Evolutionary conservation across 2,329 filamentous ascomycete genomes (phyloP).

Genomic region (Stromatinia cepivora): DNA sequence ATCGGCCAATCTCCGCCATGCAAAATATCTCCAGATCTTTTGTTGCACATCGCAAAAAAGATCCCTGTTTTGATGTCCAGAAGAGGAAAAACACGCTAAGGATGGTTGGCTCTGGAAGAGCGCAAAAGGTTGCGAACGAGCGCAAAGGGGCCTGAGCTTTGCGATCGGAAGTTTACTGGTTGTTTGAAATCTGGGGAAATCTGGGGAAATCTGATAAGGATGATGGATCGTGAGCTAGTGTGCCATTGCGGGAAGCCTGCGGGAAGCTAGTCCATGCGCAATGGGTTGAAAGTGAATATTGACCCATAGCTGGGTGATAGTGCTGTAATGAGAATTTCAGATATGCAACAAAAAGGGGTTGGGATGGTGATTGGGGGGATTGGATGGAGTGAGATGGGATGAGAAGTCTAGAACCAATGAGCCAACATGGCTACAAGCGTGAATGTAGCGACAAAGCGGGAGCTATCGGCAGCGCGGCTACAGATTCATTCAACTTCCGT

Average conservation of each 20-base stretch:
- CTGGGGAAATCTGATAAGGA: neutral
- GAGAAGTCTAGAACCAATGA: neutral
- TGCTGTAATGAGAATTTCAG: no score
- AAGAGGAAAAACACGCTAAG: neutral
- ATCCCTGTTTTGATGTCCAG: neutral
- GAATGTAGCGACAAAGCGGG: neutral
- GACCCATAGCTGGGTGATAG: neutral
- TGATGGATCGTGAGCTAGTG: neutral
- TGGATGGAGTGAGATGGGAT: neutral
- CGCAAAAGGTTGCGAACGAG: neutral
- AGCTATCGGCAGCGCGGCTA: neutral
- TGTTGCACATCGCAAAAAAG: constrained; percentile 1
- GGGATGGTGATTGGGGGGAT: no score
- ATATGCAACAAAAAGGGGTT: neutral
- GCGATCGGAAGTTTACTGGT: neutral
- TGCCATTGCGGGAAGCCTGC: neutral
- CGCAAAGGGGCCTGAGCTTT: constrained; percentile 1
- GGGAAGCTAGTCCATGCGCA: neutral
- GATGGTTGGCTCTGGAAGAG: neutral
- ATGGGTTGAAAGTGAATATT: neutral
- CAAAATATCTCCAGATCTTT: neutral
- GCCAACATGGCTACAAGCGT: no score
- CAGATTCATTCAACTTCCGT: neutral
- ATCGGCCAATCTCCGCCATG: neutral
- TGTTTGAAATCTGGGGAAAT: neutral